Evolutionary conservation across 2,329 filamentous ascomycete species (phyloP), one percentile per base, ranked within the genome.

Genomic region (Talaromyces sp.): DNA sequence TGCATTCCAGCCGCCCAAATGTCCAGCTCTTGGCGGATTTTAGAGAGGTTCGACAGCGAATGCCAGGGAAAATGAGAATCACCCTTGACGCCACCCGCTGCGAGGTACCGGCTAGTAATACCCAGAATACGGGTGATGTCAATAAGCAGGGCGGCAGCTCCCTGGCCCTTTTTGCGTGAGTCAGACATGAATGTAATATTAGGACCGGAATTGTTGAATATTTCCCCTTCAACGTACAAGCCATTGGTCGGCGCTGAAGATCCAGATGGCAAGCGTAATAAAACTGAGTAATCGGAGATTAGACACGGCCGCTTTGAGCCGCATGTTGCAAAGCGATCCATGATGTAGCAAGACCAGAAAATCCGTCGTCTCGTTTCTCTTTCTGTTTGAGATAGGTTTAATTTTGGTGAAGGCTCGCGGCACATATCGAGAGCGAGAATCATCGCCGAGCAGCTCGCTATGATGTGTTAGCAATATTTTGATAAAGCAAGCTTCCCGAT

Each of bases 1-100:
- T 91, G 88, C 0, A 90, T 92, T 10, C 90, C 90, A 0, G 90
- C 87, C 1, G 90, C 90, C 92, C 92, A 96, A 34, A 90, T 84
- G 70, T 96, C 91, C 28, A 96, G 81, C 69, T 95, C 90, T 65
- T 93, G 89, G 33, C 91, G 85, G 65, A 96, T 95, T 71, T 92
- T 92, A 58, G 91, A 95, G 1, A 96, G 81, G 64, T 89, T 93
- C 5, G 92, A 96, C 23, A 93, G 82, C 1, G 90, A 87, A 72
- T 96, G 91, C 92, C 92, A 96, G 9, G 92, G 92, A 66, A 96
- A 96, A 73, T 96, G 91, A 0, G 91, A 92, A 71, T 96, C 91
- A 33, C 91, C 91, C 75, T 94, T 95, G 61, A 95, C 90, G 36
- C 92, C 92, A 6, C 91, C 92, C 1, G 90, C 89, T 8, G 91